phyloP scores from a whole-genome alignment of 2,329 filamentous ascomycete species.

The Exophiala viscosa region DNA sequence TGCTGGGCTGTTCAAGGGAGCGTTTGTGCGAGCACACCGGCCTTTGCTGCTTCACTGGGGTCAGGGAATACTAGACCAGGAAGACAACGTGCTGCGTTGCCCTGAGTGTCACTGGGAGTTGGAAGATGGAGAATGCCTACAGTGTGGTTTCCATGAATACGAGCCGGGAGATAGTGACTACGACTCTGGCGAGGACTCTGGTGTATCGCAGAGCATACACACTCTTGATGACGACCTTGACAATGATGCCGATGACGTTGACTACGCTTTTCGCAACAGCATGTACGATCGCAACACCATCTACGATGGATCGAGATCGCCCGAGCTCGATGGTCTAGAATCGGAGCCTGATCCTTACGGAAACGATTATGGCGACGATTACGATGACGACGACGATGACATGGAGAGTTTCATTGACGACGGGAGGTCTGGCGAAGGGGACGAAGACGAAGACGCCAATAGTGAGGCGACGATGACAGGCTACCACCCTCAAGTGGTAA shows the following conservation, averaged over 20 bases:
- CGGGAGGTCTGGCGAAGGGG: slow-evolving; percentile 6
- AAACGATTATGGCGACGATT: slow-evolving; percentile 9
- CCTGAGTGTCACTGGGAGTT: slow-evolving; percentile 62
- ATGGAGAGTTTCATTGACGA: slow-evolving; percentile 24
- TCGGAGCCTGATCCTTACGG: not conserved
- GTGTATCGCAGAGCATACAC: slow-evolving; percentile 1
- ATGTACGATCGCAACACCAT: slow-evolving; percentile 6
- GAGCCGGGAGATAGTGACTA: slow-evolving; percentile 35
- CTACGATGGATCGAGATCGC: not conserved
- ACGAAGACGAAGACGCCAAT: slow-evolving; percentile 17
- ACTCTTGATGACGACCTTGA: slow-evolving; percentile 18
- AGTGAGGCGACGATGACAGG: slow-evolving; percentile 17
- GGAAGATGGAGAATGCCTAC: slow-evolving; percentile 55
- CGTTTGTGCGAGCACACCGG: slow-evolving; percentile 43
- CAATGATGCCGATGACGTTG: slow-evolving; percentile 18
- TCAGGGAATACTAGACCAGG: slow-evolving; percentile 49
- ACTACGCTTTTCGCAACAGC: slow-evolving; percentile 10
- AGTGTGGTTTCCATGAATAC: slow-evolving; percentile 46
- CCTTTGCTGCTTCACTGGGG: slow-evolving; percentile 23
- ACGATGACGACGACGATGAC: slow-evolving; percentile 23
- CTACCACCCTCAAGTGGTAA: not conserved
- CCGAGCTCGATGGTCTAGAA: too few species aligned
- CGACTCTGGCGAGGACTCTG: slow-evolving; percentile 12
- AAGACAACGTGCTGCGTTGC: slow-evolving; percentile 60
- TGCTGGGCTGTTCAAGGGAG: slow-evolving; percentile 62